Conservation (phyloP, 805 yeast species). For the Scheffersomyces lignosus region DNA sequence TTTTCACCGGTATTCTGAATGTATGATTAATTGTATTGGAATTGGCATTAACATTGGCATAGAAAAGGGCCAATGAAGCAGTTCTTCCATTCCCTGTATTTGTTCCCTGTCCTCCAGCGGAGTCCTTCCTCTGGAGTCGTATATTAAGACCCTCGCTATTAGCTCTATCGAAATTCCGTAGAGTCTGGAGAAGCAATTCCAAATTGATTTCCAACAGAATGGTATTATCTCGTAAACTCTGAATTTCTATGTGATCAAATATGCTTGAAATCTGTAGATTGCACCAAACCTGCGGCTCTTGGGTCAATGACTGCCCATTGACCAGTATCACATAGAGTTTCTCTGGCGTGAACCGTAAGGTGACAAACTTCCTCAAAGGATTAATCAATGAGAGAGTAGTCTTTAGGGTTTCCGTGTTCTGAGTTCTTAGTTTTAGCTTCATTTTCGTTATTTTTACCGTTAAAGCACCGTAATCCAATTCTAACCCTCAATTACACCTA, state of each 20-base stretch:
- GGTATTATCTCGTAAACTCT: slow-evolving; percentile 51
- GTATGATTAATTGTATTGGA: slow-evolving; percentile 58
- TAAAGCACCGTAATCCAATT: too few species aligned
- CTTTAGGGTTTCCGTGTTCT: slow-evolving; percentile 25
- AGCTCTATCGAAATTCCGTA: slow-evolving; percentile 56
- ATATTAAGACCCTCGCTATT: slow-evolving; percentile 51
- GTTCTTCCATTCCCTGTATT: slow-evolving; percentile 32
- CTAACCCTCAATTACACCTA: too few species aligned
- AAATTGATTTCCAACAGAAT: slow-evolving; percentile 62
- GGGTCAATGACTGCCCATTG: slow-evolving; percentile 37
- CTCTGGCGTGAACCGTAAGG: slow-evolving; percentile 53
- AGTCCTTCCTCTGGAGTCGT: slow-evolving; percentile 49
- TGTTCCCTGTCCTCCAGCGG: slow-evolving; percentile 21
- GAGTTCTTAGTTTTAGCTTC: slow-evolving; percentile 27
- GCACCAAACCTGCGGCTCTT: slow-evolving; percentile 71
- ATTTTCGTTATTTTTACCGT: too few species aligned
- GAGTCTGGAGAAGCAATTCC: slow-evolving; percentile 58
- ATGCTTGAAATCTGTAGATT: slow-evolving; percentile 46
- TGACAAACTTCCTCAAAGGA: slow-evolving; percentile 53
- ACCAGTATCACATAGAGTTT: slow-evolving; percentile 52
- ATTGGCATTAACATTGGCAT: slow-evolving; percentile 45
- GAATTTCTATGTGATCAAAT: slow-evolving; percentile 52
- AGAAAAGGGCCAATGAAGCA: slow-evolving; percentile 57
- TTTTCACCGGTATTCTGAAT: slow-evolving; percentile 68
- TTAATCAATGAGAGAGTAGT: slow-evolving; percentile 52